Conservation (phyloP, 2,329 filamentous ascomycete species). For the Paraphaeosphaeria sporulosa region DNA sequence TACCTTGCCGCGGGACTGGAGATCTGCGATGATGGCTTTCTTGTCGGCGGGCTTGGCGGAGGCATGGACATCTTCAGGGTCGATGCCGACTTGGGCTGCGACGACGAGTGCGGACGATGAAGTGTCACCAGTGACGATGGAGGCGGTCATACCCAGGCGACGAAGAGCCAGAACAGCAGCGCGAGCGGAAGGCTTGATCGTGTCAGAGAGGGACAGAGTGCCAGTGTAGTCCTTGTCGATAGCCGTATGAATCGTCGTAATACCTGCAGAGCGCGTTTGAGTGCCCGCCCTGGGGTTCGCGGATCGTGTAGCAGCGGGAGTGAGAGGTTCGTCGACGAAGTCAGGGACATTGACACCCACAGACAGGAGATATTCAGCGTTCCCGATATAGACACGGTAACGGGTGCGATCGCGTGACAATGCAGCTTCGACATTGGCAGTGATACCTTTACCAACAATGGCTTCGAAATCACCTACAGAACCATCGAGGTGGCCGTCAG, state of each 20-base stretch:
- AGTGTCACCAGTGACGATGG: slow-evolving; percentile 94
- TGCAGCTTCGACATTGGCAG: slow-evolving; percentile 80
- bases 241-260: slow-evolving; percentile 90
- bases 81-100: slow-evolving; percentile 82
- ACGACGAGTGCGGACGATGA: slow-evolving; percentile 83
- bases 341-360: slow-evolving; percentile 71
- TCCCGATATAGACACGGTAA: slow-evolving; percentile 85
- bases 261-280: slow-evolving; percentile 64
- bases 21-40: slow-evolving; percentile 78
- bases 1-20: slow-evolving; percentile 76
- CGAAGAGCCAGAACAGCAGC: slow-evolving; percentile 83
- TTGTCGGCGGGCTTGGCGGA: slow-evolving; percentile 93
- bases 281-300: slow-evolving; percentile 47
- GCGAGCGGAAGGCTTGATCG: slow-evolving; percentile 85
- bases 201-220: slow-evolving; percentile 84
- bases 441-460: slow-evolving; percentile 83
- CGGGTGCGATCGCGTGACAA: slow-evolving; percentile 71
- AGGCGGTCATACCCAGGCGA: slow-evolving; percentile 83
- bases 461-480: slow-evolving; percentile 85
- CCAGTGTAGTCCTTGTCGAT: slow-evolving; percentile 84
- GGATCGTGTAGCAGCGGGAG: slow-evolving; percentile 31
- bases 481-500: slow-evolving; percentile 80
- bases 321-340: slow-evolving; percentile 60
- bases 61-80: slow-evolving; percentile 77
- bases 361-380: slow-evolving; percentile 76